Conservation (phyloP, 257 asterid genomes). For the Solanum etuberosum region DNA sequence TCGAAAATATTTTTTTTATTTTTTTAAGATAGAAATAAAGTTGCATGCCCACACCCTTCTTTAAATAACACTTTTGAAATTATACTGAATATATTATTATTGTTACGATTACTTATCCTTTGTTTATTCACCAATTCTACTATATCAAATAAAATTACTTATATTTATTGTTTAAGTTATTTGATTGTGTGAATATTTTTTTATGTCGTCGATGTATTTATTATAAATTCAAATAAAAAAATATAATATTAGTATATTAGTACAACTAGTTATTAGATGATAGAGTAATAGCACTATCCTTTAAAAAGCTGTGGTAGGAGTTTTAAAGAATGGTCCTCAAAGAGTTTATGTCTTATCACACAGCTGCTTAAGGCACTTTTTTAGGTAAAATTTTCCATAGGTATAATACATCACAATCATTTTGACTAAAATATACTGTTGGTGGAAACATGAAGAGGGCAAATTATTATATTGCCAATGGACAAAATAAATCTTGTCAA, state of each 20-base stretch:
- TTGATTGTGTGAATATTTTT: not conserved
- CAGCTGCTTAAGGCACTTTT: not conserved
- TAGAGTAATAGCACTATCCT: not conserved
- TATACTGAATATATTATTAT: not conserved
- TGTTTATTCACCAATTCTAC: not conserved
- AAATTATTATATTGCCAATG: not conserved
- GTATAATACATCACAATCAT: not conserved
- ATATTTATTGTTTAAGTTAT: not conserved
- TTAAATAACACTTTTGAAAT: not conserved
- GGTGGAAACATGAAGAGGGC: not conserved
- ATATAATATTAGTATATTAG: not conserved
- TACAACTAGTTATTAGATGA: not conserved
- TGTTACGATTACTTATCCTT: not conserved
- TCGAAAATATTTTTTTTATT: not conserved
- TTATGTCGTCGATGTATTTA: not conserved
- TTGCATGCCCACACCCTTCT: not conserved
- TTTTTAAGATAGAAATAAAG: not conserved
- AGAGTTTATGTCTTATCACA: constrained; percentile 16
- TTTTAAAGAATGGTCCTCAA: constrained; percentile 15
- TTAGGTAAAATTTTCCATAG: not conserved
- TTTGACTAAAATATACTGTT: not conserved
- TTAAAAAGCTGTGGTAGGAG: not conserved
- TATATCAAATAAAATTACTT: not conserved
- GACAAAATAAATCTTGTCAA: constrained; percentile 1
- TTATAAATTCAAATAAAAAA: not conserved